Evolutionary conservation across 129 eudicot genomes (phyloP), one percentile per base, ranked within the genome.

Genomic region (Flaveria linearis): DNA sequence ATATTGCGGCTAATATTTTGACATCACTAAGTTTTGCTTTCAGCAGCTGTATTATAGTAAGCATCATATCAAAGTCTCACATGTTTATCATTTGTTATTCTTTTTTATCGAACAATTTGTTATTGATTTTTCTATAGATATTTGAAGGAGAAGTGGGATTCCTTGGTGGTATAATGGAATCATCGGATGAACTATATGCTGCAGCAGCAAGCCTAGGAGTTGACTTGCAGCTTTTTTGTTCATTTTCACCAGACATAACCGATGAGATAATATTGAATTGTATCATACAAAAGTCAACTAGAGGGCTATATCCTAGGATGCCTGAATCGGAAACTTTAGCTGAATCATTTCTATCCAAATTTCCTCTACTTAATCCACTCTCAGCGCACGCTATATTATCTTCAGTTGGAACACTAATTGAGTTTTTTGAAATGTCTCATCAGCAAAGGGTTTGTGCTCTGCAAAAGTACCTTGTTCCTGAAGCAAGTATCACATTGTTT

Each of bases 331-430:
- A 90, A 81, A 88, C 86, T 71, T 78, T 90, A 60, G 97, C 96
- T 45, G 98, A 93, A 86, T 88, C 97, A 17, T 93, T 93, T 80
- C 84, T 93, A 28, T 78, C 93, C 65, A 72, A 78, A 63, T 88
- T 90, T 68, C 91, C 97, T 85, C 91, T 97, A 62, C 57, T 93
- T 20, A 93, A 93, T 85, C 91, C 98, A 36, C 93, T 93, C 68
- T 85, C 97, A 50, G 96, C 98, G 51, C 98, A 90, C 73, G 93
- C 91, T 58, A 91, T 93, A 74, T 67, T 93, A 77, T 93, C 97
- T 50, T 82, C 91, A 75, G 91, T 82, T 15, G 76, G 81, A 72
- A 64, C 66, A 62, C 93, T 90, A 25, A 53, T 84, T 60, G 85
- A 88, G 73, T 87, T 87, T 77, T 75, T 93, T 71, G 91, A 80